Percentiles rank a stretch among this genome's conserved stretches.
These are phyloP conservation scores for Cercospora zeina DNA, from an alignment of 2,329 filamentous ascomycete genomes.

Conservation along the genomic window DNA sequence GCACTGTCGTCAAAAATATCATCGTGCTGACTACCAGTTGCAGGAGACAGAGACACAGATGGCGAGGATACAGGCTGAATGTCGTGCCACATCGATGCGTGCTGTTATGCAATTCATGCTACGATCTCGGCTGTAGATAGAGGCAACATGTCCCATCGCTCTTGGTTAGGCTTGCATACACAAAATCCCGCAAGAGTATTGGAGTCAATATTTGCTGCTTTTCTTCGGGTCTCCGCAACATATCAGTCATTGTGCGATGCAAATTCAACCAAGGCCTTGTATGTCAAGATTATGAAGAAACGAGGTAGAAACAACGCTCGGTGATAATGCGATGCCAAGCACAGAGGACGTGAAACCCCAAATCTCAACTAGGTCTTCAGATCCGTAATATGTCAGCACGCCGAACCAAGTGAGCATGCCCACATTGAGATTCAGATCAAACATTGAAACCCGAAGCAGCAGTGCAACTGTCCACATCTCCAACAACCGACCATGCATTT, in stretches of 20 bases:
- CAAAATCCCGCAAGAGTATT: background rate
- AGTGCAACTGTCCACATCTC: background rate
- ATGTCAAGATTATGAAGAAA: background rate
- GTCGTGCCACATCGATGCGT: background rate
- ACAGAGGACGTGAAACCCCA: background rate
- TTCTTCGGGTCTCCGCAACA: no score
- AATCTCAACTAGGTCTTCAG: conserved; percentile 17
- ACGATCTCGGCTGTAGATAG: background rate
- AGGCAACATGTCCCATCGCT: background rate
- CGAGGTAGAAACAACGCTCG: background rate
- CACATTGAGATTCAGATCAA: background rate
- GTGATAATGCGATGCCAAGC: conserved; percentile 1
- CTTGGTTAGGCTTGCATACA: background rate
- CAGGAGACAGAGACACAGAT: background rate
- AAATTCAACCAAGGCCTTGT: background rate
- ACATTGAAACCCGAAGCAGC: background rate
- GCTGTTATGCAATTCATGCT: background rate
- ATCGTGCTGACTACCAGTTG: background rate
- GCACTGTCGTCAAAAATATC: background rate
- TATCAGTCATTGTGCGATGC: background rate
- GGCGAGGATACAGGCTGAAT: background rate
- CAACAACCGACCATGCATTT: conserved; percentile 24
- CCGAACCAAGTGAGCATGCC: background rate
- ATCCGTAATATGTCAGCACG: background rate
- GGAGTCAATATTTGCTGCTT: no score